These are phyloP conservation scores for Parathielavia appendiculata DNA, from an alignment of 495 filamentous ascomycete genomes.

Conservation along the genomic window DNA sequence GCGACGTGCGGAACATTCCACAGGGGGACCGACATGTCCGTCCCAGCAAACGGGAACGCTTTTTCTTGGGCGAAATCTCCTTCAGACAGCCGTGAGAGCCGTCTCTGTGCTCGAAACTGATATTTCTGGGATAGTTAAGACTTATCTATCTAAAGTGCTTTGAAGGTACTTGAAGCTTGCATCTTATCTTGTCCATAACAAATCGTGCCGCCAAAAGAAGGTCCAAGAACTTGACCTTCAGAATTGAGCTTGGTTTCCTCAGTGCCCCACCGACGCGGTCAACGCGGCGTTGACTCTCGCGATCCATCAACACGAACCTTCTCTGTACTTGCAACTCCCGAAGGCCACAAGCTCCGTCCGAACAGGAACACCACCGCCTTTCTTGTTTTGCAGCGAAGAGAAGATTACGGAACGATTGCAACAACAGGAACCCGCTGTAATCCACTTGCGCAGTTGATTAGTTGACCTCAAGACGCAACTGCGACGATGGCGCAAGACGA, in stretches of 20 bases:
- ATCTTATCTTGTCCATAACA: too few relatives aligned
- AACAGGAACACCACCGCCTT: too few relatives aligned
- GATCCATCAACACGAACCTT: constrained; percentile 12
- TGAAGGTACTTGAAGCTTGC: too few relatives aligned
- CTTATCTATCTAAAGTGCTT: too few relatives aligned
- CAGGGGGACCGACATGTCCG: not conserved
- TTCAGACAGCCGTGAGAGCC: not conserved
- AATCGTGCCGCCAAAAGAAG: too few relatives aligned
- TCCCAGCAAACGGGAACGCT: not conserved
- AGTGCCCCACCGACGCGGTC: not conserved
- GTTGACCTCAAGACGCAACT: not conserved
- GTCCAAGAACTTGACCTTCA: too few relatives aligned
- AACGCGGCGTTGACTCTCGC: not conserved
- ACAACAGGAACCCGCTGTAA: not conserved
- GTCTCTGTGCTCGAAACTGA: not conserved
- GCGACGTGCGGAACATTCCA: not conserved
- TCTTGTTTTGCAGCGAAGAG: too few relatives aligned
- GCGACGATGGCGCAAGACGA: constrained; percentile 17
- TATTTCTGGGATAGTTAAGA: too few relatives aligned
- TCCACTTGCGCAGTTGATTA: not conserved
- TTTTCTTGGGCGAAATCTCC: too few relatives aligned
- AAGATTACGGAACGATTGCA: not conserved
- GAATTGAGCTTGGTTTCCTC: not conserved
- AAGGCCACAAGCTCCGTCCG: not conserved
- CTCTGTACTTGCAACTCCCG: not conserved